Evolutionary conservation across 2,329 filamentous ascomycete species (phyloP).

Genomic region (Clonostachys rhizophaga): DNA sequence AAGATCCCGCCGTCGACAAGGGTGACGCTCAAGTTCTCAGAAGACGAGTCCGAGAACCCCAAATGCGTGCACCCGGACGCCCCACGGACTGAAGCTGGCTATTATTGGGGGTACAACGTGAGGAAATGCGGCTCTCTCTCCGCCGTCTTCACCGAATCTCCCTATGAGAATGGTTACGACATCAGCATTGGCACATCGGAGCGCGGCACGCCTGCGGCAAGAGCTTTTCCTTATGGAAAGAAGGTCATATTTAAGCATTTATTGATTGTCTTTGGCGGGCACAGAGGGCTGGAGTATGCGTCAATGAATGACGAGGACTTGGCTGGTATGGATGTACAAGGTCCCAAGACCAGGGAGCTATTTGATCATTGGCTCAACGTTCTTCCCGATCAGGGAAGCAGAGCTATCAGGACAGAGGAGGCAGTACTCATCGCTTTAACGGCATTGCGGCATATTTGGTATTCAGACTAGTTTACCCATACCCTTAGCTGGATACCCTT

Average conservation of each 20-base stretch:
- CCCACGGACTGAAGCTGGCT: slow-evolving; percentile 71
- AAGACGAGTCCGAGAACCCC: slow-evolving; percentile 35
- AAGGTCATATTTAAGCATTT: slow-evolving; percentile 60
- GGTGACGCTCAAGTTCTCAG: slow-evolving; percentile 65
- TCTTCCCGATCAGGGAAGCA: slow-evolving; percentile 73
- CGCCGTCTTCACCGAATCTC: slow-evolving; percentile 71
- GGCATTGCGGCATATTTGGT: slow-evolving; percentile 58
- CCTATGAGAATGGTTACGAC: slow-evolving; percentile 75
- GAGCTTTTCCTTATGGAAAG: slow-evolving; percentile 36
- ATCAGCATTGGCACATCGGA: slow-evolving; percentile 81
- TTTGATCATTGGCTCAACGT: slow-evolving; percentile 87
- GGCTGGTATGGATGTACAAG: slow-evolving; percentile 56
- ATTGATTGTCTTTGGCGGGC: slow-evolving; percentile 75
- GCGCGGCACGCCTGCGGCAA: slow-evolving; percentile 53
- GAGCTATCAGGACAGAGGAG: slow-evolving; percentile 81
- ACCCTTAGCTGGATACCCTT: slow-evolving; percentile 7
- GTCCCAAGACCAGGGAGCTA: slow-evolving; percentile 60
- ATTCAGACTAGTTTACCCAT: slow-evolving; percentile 10
- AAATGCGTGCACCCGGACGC: slow-evolving; percentile 62
- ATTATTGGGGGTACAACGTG: slow-evolving; percentile 82
- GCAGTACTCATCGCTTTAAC: slow-evolving; percentile 74
- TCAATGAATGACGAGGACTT: slow-evolving; percentile 56
- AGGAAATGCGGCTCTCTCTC: slow-evolving; percentile 64
- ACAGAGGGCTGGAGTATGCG: slow-evolving; percentile 73
- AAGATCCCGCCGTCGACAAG: slow-evolving; percentile 66